A percentile compares a stretch with the other conserved stretches of the same genome.
phyloP scores from a whole-genome alignment of 768 basidiomycete species.

The Sarcomyxa edulis region DNA sequence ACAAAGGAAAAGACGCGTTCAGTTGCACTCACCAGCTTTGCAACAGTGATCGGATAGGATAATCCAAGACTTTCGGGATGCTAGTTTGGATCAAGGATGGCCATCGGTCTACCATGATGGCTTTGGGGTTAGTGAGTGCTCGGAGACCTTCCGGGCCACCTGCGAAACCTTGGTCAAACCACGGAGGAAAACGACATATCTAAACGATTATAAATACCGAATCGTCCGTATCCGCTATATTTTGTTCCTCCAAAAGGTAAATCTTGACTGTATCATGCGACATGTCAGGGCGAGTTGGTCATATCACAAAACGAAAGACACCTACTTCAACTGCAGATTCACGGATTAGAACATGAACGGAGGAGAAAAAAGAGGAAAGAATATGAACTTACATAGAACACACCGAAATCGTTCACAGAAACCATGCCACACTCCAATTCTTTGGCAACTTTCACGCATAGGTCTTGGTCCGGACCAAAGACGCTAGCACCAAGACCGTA shows the following conservation, averaged over 20 bases:
- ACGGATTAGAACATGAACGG: constrained; percentile 8
- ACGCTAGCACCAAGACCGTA: constrained; percentile 94
- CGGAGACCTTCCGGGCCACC: constrained; percentile 93
- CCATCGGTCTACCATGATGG: constrained; percentile 82
- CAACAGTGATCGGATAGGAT: constrained; percentile 70
- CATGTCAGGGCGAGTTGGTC: constrained; percentile 11
- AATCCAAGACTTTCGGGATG: constrained; percentile 84
- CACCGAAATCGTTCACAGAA: constrained; percentile 90
- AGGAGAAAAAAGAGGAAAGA: constrained; percentile 3
- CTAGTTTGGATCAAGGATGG: constrained; percentile 77
- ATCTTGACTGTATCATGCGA: constrained; percentile 56
- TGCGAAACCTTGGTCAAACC: constrained; percentile 25
- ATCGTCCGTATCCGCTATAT: constrained; percentile 88
- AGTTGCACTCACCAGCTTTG: constrained; percentile 62
- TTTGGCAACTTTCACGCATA: constrained; percentile 77
- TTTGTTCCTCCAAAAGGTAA: constrained; percentile 95
- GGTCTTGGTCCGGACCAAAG: constrained; percentile 79
- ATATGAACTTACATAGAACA: constrained; percentile 64
- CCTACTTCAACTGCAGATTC: constrained; percentile 58
- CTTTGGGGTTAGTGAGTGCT: constrained; percentile 83
- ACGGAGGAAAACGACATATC: constrained; percentile 7
- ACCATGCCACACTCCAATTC: constrained; percentile 94
- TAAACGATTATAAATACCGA: constrained; percentile 42
- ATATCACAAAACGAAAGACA: constrained; percentile 12
- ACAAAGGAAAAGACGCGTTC: constrained; percentile 1